A percentile compares a stretch with the other conserved stretches of the same genome.
phyloP scores from a whole-genome alignment of 495 filamentous ascomycete species.

The Penicillium bialowiezense region DNA sequence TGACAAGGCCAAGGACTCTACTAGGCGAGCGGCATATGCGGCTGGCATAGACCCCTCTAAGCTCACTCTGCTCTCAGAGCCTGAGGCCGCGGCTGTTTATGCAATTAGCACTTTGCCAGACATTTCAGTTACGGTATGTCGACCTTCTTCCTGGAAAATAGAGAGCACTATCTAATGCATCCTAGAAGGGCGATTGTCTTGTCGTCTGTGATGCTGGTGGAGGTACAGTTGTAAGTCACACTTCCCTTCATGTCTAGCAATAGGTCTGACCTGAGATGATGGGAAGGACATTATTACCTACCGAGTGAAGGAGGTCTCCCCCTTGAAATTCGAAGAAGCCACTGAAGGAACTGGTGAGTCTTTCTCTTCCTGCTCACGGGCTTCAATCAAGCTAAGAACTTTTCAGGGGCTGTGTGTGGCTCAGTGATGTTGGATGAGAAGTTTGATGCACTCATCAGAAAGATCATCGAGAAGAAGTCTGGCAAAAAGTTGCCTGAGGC shows the following conservation, averaged over 20 bases:
- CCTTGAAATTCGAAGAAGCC: slow-evolving; percentile 13
- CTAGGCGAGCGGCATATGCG: slow-evolving; percentile 43
- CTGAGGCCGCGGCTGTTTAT: slow-evolving; percentile 59
- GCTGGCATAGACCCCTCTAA: slow-evolving; percentile 42
- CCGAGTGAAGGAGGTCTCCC: slow-evolving; percentile 10
- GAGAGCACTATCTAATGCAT: too few species aligned
- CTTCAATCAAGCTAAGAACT: too few species aligned
- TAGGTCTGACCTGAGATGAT: too few species aligned
- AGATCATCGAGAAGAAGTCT: slow-evolving; percentile 17
- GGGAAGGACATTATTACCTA: slow-evolving; percentile 47
- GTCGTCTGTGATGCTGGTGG: slow-evolving; percentile 59
- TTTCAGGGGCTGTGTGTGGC: slow-evolving; percentile 54
- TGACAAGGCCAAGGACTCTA: slow-evolving; percentile 48
- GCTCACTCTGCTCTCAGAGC: slow-evolving; percentile 56
- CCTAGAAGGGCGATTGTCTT: slow-evolving; percentile 43
- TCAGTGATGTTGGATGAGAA: slow-evolving; percentile 52
- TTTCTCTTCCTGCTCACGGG: too few species aligned
- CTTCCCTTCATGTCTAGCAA: too few species aligned
- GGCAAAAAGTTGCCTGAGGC: slow-evolving; percentile 5
- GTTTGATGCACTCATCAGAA: slow-evolving; percentile 45
- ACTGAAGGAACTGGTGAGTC: slow-evolving; percentile 26
- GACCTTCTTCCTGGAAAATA: too few species aligned
- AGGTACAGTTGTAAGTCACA: slow-evolving; percentile 52
- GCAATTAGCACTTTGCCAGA: slow-evolving; percentile 36
- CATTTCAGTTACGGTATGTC: slow-evolving; percentile 19